Conservation (phyloP, 2,329 filamentous ascomycete species). For the Xenosphaeropsis pyriputrescens region DNA sequence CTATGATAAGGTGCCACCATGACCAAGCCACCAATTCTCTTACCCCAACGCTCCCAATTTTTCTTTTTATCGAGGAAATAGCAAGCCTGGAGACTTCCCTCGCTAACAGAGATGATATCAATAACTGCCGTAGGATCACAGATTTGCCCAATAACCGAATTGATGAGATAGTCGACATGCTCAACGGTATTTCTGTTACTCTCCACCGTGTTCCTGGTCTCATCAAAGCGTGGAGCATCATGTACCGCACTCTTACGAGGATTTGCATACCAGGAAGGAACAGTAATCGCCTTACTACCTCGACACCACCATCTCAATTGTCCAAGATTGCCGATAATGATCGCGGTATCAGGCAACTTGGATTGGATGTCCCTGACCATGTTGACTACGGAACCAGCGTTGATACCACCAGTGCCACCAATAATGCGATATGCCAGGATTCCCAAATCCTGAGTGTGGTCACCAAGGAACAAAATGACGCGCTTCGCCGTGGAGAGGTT, state of each 20-base stretch:
- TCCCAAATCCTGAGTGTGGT: constrained; percentile 57
- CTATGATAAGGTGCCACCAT: constrained; percentile 32
- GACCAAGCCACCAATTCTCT: constrained; percentile 30
- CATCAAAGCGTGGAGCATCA: constrained; percentile 32
- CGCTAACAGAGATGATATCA: constrained; percentile 58
- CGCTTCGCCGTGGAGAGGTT: constrained; percentile 41
- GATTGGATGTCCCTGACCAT: constrained; percentile 34
- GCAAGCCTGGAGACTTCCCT: constrained; percentile 43
- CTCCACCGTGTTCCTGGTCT: constrained; percentile 42
- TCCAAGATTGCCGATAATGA: constrained; percentile 67
- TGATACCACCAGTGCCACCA: constrained; percentile 47
- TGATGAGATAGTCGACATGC: constrained; percentile 56
- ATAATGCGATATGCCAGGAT: constrained; percentile 57
- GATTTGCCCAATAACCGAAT: constrained; percentile 38
- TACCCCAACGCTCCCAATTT: constrained; percentile 31
- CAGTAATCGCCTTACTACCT: constrained; percentile 42
- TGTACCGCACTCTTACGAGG: constrained; percentile 51
- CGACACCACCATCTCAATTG: constrained; percentile 65
- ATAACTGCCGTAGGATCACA: constrained; percentile 36
- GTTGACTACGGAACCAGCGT: constrained; percentile 54
- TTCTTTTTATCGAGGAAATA: constrained; percentile 40
- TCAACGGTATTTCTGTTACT: constrained; percentile 38
- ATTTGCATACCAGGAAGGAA: constrained; percentile 37
- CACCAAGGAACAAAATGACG: constrained; percentile 62
- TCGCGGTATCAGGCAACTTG: constrained; percentile 28